Percentiles rank a stretch among this genome's conserved stretches.
These are phyloP conservation scores for Colletotrichum endophyticum DNA, from an alignment of 2,329 filamentous ascomycete species.

Conservation along the genomic window DNA sequence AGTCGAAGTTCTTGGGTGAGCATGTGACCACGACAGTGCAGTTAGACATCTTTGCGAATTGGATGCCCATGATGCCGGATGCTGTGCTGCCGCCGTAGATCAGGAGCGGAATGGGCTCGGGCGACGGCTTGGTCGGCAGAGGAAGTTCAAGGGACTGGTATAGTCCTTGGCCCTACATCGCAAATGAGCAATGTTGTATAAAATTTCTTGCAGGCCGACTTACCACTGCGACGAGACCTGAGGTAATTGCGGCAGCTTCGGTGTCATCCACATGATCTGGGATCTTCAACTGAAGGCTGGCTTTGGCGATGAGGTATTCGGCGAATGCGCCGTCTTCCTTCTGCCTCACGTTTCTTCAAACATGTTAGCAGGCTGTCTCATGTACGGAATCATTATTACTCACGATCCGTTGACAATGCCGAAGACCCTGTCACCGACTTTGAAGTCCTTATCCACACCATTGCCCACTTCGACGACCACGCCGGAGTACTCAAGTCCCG, in stretches of 20 bases:
- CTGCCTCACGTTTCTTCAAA: conserved; percentile 32
- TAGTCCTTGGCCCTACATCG: conserved; percentile 46
- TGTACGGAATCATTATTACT: background rate
- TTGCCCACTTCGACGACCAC: conserved; percentile 49
- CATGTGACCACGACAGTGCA: conserved; percentile 43
- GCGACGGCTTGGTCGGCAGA: conserved; percentile 45
- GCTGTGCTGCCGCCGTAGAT: conserved; percentile 60
- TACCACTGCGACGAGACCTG: conserved; percentile 44
- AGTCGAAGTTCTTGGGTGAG: conserved; percentile 41
- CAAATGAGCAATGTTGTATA: background rate
- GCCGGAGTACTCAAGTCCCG: conserved; percentile 53
- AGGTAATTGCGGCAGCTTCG: conserved; percentile 48
- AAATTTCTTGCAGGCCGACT: background rate
- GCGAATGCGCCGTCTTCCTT: conserved; percentile 49
- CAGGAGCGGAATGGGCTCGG: conserved; percentile 42
- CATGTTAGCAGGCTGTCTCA: background rate
- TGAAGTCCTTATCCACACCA: conserved; percentile 45
- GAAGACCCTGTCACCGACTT: conserved; percentile 51
- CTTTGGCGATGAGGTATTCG: conserved; percentile 42
- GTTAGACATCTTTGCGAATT: conserved; percentile 46
- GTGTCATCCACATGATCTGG: conserved; percentile 50
- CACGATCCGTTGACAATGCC: conserved; percentile 42
- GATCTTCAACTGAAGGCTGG: conserved; percentile 45
- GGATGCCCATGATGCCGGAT: conserved; percentile 57
- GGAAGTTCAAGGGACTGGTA: conserved; percentile 50